Base-by-base conservation (phyloP, 1,284 basidiomycete genomes). In the Ceratobasidium theobromae region DNA sequence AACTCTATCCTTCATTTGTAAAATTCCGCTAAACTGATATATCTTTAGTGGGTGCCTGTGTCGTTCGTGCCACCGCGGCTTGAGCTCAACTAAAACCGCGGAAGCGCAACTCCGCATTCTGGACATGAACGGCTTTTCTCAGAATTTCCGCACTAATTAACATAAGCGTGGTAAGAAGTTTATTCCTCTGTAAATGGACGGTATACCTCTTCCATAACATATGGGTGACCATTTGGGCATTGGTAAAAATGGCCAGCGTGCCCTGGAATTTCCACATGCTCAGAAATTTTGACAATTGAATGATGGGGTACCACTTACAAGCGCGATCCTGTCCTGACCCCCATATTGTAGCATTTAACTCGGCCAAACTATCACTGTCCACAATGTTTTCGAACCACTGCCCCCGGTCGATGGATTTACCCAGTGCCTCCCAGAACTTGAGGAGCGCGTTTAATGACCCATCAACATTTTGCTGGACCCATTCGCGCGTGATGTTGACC, bases 401-500 rank as follows among this genome's bases (percentile, higher is more conserved):
- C 41, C 76, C 76, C 27, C 52, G 57, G 5, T 72, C 65, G 28
- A 82, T 69, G 25, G 76, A 65, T 27, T 40, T 21, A 16, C 53
- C 53, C 12, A 65, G 51, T 1, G 32, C 21, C n/a, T 33, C 27
- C 60, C 60, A 65, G n/a, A 25, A 30, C 1, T 65, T 51, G 27
- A 65, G 49, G 35, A 65, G 41, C 16, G 28, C 5, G 33, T 4
- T 23, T 30, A 52, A 45, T 0, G 62, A 41, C n/a, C 14, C 16
- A 1, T 14, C 18, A 21, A 65, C 53, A 23, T 65, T 46, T 6
- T 35, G 41, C 8, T 53, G 11, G 14, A 51, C 6, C 60, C 60
- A 65, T 25, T 65, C 25, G 32, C 1, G 72, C 69, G 28, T 46
- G 27, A 43, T 6, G n/a, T 32, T 69, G 32, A 12, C 53, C 33